These are phyloP conservation scores for Apiotrichum akiyoshidainum DNA, from an alignment of 1,284 basidiomycete genomes.

Conservation along the genomic window DNA sequence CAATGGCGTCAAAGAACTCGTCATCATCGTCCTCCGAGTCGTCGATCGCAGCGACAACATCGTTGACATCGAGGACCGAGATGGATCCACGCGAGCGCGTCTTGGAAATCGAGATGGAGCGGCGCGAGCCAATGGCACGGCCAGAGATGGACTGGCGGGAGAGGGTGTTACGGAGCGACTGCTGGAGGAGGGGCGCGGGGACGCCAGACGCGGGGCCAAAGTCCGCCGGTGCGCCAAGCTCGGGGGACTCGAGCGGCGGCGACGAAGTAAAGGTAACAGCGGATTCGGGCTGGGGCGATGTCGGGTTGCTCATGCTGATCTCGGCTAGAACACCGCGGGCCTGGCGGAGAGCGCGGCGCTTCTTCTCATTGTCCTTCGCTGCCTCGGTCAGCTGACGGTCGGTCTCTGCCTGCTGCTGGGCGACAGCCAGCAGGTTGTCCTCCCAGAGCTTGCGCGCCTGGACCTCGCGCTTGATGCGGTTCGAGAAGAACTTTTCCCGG, in stretches of 20 bases:
- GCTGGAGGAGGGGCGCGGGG: constrained; percentile 1
- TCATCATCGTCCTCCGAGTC: constrained; percentile 74
- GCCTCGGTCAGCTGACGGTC: constrained; percentile 67
- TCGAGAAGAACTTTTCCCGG: constrained; percentile 77
- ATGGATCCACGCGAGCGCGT: constrained; percentile 24
- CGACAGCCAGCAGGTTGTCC: constrained; percentile 81
- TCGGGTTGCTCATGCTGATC: constrained; percentile 28
- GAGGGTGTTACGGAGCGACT: constrained; percentile 2
- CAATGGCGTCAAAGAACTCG: constrained; percentile 97
- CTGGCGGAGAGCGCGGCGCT: constrained; percentile 59
- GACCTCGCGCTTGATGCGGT: constrained; percentile 63
- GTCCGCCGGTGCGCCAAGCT: not conserved
- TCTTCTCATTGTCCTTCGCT: constrained; percentile 51
- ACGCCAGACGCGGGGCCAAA: not conserved
- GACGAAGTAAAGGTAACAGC: not conserved
- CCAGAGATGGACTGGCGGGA: constrained; percentile 1
- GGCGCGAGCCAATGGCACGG: constrained; percentile 3
- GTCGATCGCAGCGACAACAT: constrained; percentile 35
- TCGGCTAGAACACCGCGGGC: constrained; percentile 65
- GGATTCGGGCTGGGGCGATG: constrained; percentile 11
- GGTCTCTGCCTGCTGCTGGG: constrained; percentile 78
- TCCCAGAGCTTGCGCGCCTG: constrained; percentile 83
- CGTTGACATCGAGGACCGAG: constrained; percentile 38
- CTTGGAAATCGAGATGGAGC: constrained; percentile 7
- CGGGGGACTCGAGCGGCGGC: not conserved